Evolutionary conservation across 2,329 filamentous ascomycete species (phyloP), one percentile per base, ranked within the genome.

Genomic region (Xylaria sp.): DNA sequence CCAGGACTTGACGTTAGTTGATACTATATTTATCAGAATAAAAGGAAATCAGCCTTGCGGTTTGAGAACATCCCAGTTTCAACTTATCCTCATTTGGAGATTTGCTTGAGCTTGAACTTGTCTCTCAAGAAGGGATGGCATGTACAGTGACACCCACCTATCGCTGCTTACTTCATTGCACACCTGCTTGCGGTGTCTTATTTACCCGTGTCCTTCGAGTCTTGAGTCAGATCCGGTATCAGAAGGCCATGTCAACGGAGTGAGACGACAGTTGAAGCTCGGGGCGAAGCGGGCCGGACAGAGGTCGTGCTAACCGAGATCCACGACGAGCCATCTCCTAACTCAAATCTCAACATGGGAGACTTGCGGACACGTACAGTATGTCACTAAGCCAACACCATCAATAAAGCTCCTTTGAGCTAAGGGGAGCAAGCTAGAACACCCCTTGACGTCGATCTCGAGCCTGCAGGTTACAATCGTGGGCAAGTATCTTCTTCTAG

Each of bases 1-100:
- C n/a, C n/a, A 21, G n/a, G 21, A 28, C 23, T 28, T n/a, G 21
- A 23, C 14, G 25, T 17, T 12, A 45, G 19, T 19, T 53, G 46
- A 52, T 46, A 61, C 59, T 52, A 52, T 46, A 57, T 52, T 55
- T 61, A 57, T 61, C 52, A 9, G 2, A 17, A n/a, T n/a, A n/a
- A 15, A 11, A 21, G 21, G 21, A 4, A 25, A 40, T 25, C 11
- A 23, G 45, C n/a, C 38, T 19, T 17, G 25, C 25, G 11, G 9
- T n/a, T 43, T 33, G 9, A 50, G 12, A 31, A 23, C 14, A 35
- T 23, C 23, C 33, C 14, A 33, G 28, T 9, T 17, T 33, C 15
- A 33, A 19, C 40, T 40, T 33, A 28, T 50, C 21, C 19, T n/a
- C 4, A 19, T 21, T 19, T 28, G 25, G 40, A 47, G 33, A 19